Percentiles rank a stretch among this genome's conserved stretches.
Conservation (phyloP, 2,329 filamentous ascomycete genomes). For the Cercospora zeae-maydis region DNA sequence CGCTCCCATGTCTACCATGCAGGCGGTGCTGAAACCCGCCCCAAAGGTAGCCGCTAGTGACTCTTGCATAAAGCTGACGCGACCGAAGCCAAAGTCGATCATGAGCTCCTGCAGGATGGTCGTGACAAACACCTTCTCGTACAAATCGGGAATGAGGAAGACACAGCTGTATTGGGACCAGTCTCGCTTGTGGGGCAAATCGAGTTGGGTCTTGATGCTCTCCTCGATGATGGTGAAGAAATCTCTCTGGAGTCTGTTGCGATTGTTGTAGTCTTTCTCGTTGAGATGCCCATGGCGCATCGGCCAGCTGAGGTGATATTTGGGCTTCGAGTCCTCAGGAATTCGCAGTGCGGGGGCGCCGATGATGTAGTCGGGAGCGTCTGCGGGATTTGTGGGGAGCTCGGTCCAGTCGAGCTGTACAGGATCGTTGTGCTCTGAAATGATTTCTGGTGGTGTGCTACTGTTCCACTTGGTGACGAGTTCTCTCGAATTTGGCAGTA, state of each 20-base stretch:
- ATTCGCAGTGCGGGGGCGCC: constrained; percentile 80
- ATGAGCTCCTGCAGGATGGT: constrained; percentile 80
- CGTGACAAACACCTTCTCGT: constrained; percentile 89
- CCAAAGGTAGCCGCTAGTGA: constrained; percentile 92
- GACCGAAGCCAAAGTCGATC: constrained; percentile 82
- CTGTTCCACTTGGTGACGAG: constrained; percentile 92
- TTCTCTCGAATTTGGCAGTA: constrained; percentile 95
- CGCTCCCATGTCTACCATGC: constrained; percentile 92
- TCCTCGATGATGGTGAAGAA: constrained; percentile 83
- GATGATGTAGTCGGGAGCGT: constrained; percentile 73
- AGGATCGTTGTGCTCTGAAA: constrained; percentile 91
- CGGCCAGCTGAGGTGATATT: constrained; percentile 92
- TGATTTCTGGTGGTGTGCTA: constrained; percentile 75
- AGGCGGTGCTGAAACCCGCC: constrained; percentile 88
- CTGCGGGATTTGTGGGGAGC: constrained; percentile 54
- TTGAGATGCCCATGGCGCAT: constrained; percentile 84
- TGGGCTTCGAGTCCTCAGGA: constrained; percentile 80
- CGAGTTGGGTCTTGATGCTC: constrained; percentile 80
- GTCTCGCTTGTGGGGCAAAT: constrained; percentile 70
- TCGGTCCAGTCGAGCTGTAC: constrained; percentile 96
- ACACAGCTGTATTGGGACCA: constrained; percentile 92
- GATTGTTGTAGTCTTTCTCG: constrained; percentile 78
- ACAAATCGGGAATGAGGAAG: constrained; percentile 94
- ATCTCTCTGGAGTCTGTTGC: constrained; percentile 78
- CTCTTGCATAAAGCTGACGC: constrained; percentile 92